Evolutionary conservation across 176 grass and related monocot species (phyloP).

Genomic region (Neostapfia colusana): DNA sequence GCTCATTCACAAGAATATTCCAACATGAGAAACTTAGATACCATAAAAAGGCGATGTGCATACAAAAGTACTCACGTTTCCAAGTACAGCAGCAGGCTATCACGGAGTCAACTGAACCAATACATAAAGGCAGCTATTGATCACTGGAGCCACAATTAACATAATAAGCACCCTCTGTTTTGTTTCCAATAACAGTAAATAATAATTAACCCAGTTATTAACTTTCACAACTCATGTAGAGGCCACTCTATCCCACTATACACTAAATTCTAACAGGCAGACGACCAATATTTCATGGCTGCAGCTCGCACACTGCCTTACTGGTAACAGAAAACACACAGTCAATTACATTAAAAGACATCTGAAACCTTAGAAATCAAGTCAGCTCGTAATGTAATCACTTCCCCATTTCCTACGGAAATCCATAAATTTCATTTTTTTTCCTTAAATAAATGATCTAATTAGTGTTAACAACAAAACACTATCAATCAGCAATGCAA

Average conservation of each 20-base stretch:
- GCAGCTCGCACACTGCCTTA: not conserved
- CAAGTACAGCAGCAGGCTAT: slow-evolving; percentile 11
- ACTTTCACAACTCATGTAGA: slow-evolving; percentile 12
- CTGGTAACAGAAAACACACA: not conserved
- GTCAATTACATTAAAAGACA: not conserved
- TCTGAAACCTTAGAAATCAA: not conserved
- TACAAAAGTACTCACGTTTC: slow-evolving; percentile 30
- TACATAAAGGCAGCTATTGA: not conserved
- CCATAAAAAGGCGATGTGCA: not conserved
- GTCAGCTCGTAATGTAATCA: not conserved
- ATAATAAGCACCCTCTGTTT: not conserved
- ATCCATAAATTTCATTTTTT: slow-evolving; percentile 11
- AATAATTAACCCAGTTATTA: slow-evolving; percentile 27
- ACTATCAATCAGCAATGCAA: slow-evolving; percentile 12
- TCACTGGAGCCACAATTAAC: not conserved
- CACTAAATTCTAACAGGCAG: not conserved
- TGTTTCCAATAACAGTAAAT: slow-evolving; percentile 19
- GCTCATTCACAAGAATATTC: slow-evolving; percentile 55
- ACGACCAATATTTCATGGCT: not conserved
- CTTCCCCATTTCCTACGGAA: not conserved
- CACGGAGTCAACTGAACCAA: slow-evolving; percentile 31
- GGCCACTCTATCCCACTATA: not conserved
- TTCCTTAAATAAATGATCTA: not conserved
- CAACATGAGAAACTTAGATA: slow-evolving; percentile 43
- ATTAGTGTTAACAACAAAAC: not conserved